Percentiles rank a stretch among this genome's conserved stretches.
These are phyloP conservation scores for Urtica urens DNA, from an alignment of 306 rosid genomes.

Conservation along the genomic window DNA sequence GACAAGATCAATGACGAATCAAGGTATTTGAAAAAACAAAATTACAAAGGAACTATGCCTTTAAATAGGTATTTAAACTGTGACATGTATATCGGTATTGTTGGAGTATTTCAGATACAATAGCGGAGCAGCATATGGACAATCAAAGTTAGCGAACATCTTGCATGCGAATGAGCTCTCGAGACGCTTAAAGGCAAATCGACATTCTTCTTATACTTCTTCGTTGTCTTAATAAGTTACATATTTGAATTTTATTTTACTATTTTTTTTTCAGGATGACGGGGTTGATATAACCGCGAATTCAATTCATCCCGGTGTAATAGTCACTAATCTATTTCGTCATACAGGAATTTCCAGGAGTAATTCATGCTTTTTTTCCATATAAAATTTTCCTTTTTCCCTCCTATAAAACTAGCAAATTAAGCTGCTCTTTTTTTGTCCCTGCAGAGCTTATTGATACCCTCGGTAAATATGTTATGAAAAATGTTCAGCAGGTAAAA, in stretches of 20 bases:
- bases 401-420: no score
- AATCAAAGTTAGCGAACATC: conserved; percentile 80
- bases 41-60: no score
- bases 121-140: conserved; percentile 69
- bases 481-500: conserved; percentile 66
- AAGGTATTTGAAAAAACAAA: conserved; percentile 44
- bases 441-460: conserved; percentile 31
- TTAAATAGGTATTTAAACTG: no score
- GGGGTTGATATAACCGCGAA: conserved; percentile 59
- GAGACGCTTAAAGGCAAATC: conserved; percentile 35
- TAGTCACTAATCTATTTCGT: conserved; percentile 68
- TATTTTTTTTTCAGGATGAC: conserved; percentile 51
- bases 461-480: conserved; percentile 38
- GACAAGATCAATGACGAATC: conserved; percentile 50
- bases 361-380: conserved; percentile 19
- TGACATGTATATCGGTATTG: no score
- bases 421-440: no score
- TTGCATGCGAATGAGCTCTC: conserved; percentile 84
- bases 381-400: no score
- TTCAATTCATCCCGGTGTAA: conserved; percentile 80
- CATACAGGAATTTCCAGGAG: conserved; percentile 24
- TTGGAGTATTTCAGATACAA: conserved; percentile 38
- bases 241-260: background rate
- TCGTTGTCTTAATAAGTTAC: no score
- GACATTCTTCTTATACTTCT: no score